Percentiles rank a stretch among this genome's conserved stretches.
phyloP scores from a whole-genome alignment of 345 rosid genomes.

The Triadica sebifera region DNA sequence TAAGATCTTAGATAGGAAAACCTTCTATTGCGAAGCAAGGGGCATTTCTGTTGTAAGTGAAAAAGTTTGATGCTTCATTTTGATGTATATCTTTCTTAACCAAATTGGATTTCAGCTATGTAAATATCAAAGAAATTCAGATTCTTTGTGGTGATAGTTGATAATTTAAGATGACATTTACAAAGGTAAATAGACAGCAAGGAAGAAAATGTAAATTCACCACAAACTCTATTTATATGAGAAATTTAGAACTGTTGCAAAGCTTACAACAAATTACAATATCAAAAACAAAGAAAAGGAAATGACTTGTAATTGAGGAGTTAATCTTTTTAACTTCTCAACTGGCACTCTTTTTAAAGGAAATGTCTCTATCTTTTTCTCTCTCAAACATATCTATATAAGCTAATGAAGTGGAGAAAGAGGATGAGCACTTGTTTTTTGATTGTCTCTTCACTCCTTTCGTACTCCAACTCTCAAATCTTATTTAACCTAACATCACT shows the following conservation, averaged over 20 bases:
- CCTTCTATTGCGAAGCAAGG: too few species aligned
- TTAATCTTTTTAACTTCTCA: conserved; percentile 31
- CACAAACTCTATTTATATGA: conserved; percentile 35
- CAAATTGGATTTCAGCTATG: too few species aligned
- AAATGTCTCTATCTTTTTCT: conserved; percentile 30
- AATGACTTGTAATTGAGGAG: conserved; percentile 43
- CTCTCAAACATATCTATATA: conserved; percentile 32
- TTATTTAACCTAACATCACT: conserved; percentile 40
- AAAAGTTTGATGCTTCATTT: too few species aligned
- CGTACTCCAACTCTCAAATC: conserved; percentile 42
- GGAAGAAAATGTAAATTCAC: not conserved
- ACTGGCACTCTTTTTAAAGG: conserved; percentile 21
- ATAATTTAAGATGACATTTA: too few species aligned
- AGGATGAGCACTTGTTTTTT: conserved; percentile 84
- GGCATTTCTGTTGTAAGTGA: too few species aligned
- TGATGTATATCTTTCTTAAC: too few species aligned
- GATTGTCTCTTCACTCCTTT: conserved; percentile 75
- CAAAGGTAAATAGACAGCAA: not conserved
- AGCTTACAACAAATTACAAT: conserved; percentile 40
- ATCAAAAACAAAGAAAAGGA: conserved; percentile 27
- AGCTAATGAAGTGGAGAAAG: conserved; percentile 57
- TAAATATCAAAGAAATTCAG: too few species aligned
- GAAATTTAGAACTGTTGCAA: conserved; percentile 35
- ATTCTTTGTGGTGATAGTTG: too few species aligned
- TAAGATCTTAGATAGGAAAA: too few species aligned